Percentiles rank a stretch among this genome's conserved stretches.
Conservation (phyloP, 1,284 basidiomycete species). For the Trametes hirsuta region DNA sequence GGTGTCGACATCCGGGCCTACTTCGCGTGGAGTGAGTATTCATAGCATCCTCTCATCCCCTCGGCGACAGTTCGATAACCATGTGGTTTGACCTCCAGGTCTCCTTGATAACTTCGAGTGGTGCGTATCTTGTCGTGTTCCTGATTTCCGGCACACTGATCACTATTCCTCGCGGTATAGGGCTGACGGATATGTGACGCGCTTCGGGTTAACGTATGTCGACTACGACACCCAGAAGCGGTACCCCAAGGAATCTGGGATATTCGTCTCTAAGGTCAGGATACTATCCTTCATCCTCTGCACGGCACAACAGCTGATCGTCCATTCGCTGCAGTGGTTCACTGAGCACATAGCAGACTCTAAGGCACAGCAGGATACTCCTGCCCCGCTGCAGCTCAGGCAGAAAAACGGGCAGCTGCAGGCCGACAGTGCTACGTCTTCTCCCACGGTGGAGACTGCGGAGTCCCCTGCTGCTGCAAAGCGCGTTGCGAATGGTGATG, state of each 20-base stretch:
- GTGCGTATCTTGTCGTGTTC: conserved; percentile 28
- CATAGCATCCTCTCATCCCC: neutral
- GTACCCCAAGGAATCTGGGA: conserved; percentile 68
- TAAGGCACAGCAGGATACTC: conserved; percentile 6
- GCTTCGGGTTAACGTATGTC: conserved; percentile 69
- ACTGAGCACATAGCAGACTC: conserved; percentile 32
- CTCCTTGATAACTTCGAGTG: conserved; percentile 80
- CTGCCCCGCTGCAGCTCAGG: neutral
- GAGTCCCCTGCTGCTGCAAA: conserved; percentile 8
- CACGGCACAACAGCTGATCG: too few species aligned
- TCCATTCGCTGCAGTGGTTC: conserved; percentile 32
- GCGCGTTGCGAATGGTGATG: conserved; percentile 19
- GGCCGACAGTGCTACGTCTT: conserved; percentile 15
- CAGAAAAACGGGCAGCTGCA: neutral
- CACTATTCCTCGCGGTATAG: conserved; percentile 17
- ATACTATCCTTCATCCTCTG: too few species aligned
- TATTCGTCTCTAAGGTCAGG: conserved; percentile 50
- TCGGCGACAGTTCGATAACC: neutral
- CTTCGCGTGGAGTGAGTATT: conserved; percentile 68
- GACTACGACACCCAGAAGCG: conserved; percentile 73
- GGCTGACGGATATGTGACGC: conserved; percentile 66
- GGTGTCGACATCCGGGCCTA: conserved; percentile 70
- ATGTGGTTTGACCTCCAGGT: conserved; percentile 36
- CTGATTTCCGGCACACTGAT: neutral
- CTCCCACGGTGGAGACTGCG: conserved; percentile 18